These are phyloP conservation scores for Cryptosporidium felis DNA, from an alignment of 169 alveolate species.

Conservation along the genomic window DNA sequence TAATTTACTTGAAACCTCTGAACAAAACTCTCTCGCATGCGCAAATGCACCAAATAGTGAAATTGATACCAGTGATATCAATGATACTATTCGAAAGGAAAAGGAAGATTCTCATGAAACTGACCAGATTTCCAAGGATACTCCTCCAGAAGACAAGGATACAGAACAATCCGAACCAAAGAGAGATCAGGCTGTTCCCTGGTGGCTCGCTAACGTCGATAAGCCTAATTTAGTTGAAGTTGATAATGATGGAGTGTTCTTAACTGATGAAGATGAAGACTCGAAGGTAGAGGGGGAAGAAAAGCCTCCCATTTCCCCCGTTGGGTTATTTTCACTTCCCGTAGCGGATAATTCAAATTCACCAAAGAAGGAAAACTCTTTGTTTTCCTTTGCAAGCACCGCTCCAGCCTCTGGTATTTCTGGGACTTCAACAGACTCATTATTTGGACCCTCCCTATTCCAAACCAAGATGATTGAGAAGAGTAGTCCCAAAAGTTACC, in stretches of 20 bases:
- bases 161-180: background rate
- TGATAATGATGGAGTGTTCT: conserved; percentile 42
- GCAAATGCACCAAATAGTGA: too few species aligned
- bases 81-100: background rate
- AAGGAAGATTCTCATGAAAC: conserved; percentile 38
- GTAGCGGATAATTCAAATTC: background rate
- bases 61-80: background rate
- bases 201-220: conserved; percentile 65
- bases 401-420: too few species aligned
- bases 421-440: background rate
- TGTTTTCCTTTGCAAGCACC: background rate
- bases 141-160: background rate
- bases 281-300: background rate
- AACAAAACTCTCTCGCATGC: too few species aligned
- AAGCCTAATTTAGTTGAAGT: conserved; percentile 61
- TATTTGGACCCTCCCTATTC: background rate
- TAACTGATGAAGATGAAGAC: conserved; percentile 33
- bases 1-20: too few species aligned
- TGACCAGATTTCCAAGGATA: background rate
- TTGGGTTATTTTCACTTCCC: background rate
- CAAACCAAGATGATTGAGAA: background rate
- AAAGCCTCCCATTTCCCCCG: background rate
- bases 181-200: conserved; percentile 36
- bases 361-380: background rate
- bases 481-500: background rate